Conservation (phyloP, 257 asterid species). For the Nemophila menziesii region DNA sequence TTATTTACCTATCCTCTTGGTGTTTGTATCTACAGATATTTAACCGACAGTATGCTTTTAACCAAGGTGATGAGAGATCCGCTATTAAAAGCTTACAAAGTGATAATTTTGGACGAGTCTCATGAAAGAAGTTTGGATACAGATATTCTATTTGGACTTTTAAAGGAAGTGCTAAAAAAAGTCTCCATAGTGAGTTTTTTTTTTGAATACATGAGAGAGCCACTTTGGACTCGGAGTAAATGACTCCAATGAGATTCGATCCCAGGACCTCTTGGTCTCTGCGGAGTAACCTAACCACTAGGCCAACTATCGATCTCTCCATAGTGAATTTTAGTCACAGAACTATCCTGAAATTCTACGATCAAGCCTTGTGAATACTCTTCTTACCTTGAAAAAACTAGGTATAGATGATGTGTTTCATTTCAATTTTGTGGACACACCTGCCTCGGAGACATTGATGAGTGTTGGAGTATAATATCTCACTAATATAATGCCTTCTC, state of each 20-base stretch:
- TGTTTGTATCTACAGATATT: background rate
- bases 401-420: slow-evolving; percentile 8
- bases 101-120: slow-evolving; percentile 13
- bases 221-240: too few species aligned
- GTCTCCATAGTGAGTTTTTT: too few species aligned
- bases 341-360: slow-evolving; percentile 4
- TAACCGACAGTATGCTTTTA: slow-evolving; percentile 14
- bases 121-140: slow-evolving; percentile 13
- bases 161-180: slow-evolving; percentile 13
- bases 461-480: too few species aligned
- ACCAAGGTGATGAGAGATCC: slow-evolving; percentile 2
- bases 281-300: too few species aligned
- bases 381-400: slow-evolving; percentile 4
- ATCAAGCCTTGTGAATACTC: slow-evolving; percentile 5
- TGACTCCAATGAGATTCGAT: too few species aligned
- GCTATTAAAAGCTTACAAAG: slow-evolving; percentile 7
- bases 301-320: too few species aligned
- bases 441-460: slow-evolving; percentile 5
- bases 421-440: slow-evolving; percentile 10
- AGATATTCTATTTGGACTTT: slow-evolving; percentile 15
- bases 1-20: background rate
- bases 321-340: slow-evolving; percentile 1
- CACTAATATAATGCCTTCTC: too few species aligned
- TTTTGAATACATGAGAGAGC: too few species aligned
- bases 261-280: too few species aligned